Conservation (phyloP, 495 filamentous ascomycete species). For the Penicillium canariense region DNA sequence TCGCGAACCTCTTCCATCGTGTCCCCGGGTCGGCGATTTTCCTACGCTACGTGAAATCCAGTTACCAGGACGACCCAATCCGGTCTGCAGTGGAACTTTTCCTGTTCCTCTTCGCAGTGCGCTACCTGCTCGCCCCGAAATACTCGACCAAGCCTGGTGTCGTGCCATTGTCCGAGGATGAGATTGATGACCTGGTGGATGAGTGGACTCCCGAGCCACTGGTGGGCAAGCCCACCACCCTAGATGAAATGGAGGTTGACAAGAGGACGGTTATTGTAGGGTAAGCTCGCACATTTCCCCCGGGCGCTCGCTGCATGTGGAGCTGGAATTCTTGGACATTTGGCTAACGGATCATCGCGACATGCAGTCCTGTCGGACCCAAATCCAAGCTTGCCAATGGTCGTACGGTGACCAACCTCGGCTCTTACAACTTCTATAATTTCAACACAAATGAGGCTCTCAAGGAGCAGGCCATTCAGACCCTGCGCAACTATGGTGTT, state of each 20-base stretch:
- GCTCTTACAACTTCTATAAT: constrained; percentile 95
- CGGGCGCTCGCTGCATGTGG: background rate
- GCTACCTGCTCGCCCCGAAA: constrained; percentile 85
- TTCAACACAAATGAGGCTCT: constrained; percentile 86
- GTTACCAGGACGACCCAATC: constrained; percentile 95
- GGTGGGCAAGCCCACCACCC: constrained; percentile 63
- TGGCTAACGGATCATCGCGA: constrained; percentile 17
- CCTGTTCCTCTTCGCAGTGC: constrained; percentile 90
- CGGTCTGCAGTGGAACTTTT: constrained; percentile 91
- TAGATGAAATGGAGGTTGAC: constrained; percentile 81
- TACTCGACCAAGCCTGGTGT: constrained; percentile 89
- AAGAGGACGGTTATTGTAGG: constrained; percentile 84
- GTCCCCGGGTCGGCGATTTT: constrained; percentile 92
- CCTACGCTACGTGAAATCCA: constrained; percentile 90
- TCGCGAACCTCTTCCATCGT: constrained; percentile 74
- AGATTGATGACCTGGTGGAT: constrained; percentile 95
- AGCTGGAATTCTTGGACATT: background rate
- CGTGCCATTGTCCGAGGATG: constrained; percentile 85
- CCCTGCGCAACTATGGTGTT: constrained; percentile 90
- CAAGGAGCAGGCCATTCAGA: constrained; percentile 91
- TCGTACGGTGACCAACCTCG: constrained; percentile 86
- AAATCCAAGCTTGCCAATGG: constrained; percentile 88
- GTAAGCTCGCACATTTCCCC: constrained; percentile 43
- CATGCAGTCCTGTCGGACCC: constrained; percentile 74
- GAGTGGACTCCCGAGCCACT: constrained; percentile 97